Evolutionary conservation across 495 filamentous ascomycete genomes (phyloP).

Genomic region (Neurospora tetrasperma): DNA sequence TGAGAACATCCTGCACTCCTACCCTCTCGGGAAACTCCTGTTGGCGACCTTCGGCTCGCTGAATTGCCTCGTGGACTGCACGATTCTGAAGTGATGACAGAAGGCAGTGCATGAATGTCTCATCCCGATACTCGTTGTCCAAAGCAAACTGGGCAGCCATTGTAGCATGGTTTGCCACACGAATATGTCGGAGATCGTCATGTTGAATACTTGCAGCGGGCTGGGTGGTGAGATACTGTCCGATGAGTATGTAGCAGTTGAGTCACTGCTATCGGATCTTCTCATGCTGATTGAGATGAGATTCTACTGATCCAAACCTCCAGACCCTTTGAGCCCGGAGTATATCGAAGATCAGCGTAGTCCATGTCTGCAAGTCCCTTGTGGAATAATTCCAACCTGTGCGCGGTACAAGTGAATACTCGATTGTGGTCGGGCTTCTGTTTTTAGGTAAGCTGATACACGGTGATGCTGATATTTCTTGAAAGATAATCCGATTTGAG

Average conservation of each 20-base stretch:
- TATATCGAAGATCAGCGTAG: not conserved
- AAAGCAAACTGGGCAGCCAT: not conserved
- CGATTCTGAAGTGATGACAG: not conserved
- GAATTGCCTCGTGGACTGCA: not conserved
- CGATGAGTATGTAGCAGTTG: not conserved
- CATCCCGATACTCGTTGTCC: not conserved
- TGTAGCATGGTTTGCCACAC: constrained; percentile 5
- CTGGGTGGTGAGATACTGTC: not conserved
- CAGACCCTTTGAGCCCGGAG: not conserved
- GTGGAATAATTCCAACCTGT: not conserved
- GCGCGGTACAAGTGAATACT: not conserved
- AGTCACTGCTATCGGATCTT: not conserved
- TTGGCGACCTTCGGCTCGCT: not conserved
- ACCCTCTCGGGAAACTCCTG: not conserved
- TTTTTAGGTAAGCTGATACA: not conserved
- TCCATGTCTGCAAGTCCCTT: not conserved
- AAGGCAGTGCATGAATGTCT: not conserved
- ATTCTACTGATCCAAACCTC: not conserved
- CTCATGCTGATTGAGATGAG: not conserved
- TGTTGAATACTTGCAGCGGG: not conserved
- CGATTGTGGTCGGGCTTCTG: not conserved
- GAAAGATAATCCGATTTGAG: not conserved
- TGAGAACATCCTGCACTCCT: constrained; percentile 9
- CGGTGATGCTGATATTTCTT: not conserved
- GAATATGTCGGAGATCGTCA: not conserved